phyloP scores from a whole-genome alignment of 148 eudicot genomes.

The Gaultheria prostrata region DNA sequence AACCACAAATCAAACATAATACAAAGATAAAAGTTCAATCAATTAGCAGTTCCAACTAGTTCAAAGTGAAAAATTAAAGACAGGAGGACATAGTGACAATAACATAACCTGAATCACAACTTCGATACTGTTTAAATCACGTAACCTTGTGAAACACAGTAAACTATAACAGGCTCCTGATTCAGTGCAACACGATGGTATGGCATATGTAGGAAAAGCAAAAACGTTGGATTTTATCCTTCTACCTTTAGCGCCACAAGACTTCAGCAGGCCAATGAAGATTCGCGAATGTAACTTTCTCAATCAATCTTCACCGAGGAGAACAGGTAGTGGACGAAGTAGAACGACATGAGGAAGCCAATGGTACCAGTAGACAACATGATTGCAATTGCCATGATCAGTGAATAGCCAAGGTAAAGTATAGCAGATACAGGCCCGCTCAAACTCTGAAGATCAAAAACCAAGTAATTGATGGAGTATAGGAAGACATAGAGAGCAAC shows the following conservation, averaged over 20 bases:
- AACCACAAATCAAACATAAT: neutral
- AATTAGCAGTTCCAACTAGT: conserved; percentile 13
- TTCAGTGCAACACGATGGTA: neutral
- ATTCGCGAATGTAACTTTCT: neutral
- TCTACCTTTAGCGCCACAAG: neutral
- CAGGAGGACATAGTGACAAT: conserved; percentile 11
- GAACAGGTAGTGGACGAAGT: conserved; percentile 62
- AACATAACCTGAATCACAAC: conserved; percentile 3
- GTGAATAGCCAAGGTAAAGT: conserved; percentile 64
- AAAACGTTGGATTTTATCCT: conserved; percentile 9
- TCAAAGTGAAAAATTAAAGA: too few relatives aligned
- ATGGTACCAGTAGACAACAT: conserved; percentile 64
- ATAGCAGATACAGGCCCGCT: conserved; percentile 59
- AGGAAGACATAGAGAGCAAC: conserved; percentile 61
- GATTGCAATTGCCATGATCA: conserved; percentile 56
- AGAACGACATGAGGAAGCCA: conserved; percentile 55
- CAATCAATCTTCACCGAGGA: conserved; percentile 63
- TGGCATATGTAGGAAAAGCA: conserved; percentile 8
- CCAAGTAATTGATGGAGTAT: conserved; percentile 59
- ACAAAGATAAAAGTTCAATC: conserved; percentile 9
- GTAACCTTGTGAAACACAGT: neutral
- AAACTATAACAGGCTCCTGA: conserved; percentile 8
- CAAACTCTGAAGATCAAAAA: conserved; percentile 54
- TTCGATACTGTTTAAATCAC: neutral
- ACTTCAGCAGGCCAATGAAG: conserved; percentile 9